Percentiles rank a stretch among this genome's conserved stretches.
These are phyloP conservation scores for Collariella sp. DNA, from an alignment of 495 filamentous ascomycete species.

Conservation along the genomic window DNA sequence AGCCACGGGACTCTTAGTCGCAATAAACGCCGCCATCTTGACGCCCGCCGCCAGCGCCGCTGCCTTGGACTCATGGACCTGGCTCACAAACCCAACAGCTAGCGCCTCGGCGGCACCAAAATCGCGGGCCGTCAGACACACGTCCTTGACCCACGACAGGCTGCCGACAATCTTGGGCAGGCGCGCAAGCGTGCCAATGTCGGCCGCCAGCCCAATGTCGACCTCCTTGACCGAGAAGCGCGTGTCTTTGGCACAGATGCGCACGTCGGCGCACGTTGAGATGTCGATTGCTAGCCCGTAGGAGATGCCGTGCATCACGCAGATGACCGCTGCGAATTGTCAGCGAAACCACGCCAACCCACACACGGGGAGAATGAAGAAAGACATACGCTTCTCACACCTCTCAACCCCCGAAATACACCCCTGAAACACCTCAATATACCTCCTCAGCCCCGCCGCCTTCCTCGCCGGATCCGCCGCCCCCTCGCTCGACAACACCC, in stretches of 20 bases:
- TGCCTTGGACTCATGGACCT: slow-evolving; percentile 59
- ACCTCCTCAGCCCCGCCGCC: slow-evolving; percentile 53
- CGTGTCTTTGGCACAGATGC: slow-evolving; percentile 56
- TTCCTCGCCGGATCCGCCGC: slow-evolving; percentile 58
- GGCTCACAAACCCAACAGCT: slow-evolving; percentile 73
- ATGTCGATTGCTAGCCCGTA: slow-evolving; percentile 84
- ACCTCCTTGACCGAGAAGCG: slow-evolving; percentile 85
- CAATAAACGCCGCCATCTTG: slow-evolving; percentile 58
- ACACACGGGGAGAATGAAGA: neutral
- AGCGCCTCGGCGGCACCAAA: slow-evolving; percentile 76
- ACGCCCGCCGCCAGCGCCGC: slow-evolving; percentile 54
- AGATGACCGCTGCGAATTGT: slow-evolving; percentile 57
- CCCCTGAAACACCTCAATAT: slow-evolving; percentile 69
- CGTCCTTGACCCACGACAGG: slow-evolving; percentile 84
- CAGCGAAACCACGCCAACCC: neutral
- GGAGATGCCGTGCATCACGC: slow-evolving; percentile 70
- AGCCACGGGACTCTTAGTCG: slow-evolving; percentile 80
- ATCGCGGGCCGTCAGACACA: slow-evolving; percentile 65
- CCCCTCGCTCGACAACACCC: slow-evolving; percentile 24
- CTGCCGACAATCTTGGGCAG: slow-evolving; percentile 76
- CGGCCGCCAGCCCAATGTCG: slow-evolving; percentile 89
- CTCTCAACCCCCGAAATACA: slow-evolving; percentile 67
- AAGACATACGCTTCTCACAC: slow-evolving; percentile 69
- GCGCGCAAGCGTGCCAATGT: slow-evolving; percentile 80
- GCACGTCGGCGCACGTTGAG: slow-evolving; percentile 66